Evolutionary conservation across 352 stramenopile genomes (phyloP).

Genomic region (Chrysophaeum taylorii): DNA sequence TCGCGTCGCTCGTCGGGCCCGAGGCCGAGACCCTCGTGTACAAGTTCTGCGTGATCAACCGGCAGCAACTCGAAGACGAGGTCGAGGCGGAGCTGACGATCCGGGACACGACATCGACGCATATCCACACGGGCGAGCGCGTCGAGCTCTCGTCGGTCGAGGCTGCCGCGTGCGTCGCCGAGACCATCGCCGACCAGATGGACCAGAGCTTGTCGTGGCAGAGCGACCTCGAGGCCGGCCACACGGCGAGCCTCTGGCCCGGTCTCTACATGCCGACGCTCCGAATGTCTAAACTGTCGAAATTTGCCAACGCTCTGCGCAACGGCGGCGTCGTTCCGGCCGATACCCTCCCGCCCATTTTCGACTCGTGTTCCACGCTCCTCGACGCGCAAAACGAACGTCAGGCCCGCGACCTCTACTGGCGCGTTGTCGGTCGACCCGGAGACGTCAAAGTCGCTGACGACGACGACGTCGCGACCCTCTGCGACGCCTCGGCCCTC

Average conservation of each 20-base stretch:
- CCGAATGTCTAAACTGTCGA: conserved; percentile 10
- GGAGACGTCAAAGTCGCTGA: neutral
- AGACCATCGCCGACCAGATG: conserved; percentile 17
- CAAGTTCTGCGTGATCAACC: conserved; percentile 21
- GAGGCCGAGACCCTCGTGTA: conserved; percentile 18
- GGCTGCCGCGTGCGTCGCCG: neutral
- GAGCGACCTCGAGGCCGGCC: conserved; percentile 10
- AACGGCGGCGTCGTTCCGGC: neutral
- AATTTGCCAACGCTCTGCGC: neutral
- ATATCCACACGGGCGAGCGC: conserved; percentile 16
- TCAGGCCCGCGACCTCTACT: conserved; percentile 14
- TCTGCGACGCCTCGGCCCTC: neutral
- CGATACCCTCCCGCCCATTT: conserved; percentile 4
- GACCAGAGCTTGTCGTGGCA: conserved; percentile 17
- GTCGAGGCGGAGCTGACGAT: neutral
- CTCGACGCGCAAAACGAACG: conserved; percentile 4
- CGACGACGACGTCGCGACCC: neutral
- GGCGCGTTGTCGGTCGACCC: neutral
- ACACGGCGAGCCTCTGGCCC: neutral
- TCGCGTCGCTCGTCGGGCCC: neutral
- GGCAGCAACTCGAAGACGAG: conserved; percentile 11
- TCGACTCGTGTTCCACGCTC: neutral
- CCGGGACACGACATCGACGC: neutral
- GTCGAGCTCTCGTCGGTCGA: conserved; percentile 1
- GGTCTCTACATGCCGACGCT: conserved; percentile 8